Evolutionary conservation across 1,284 basidiomycete genomes (phyloP).

Genomic region (Cutaneotrichosporon cyanovorans): DNA sequence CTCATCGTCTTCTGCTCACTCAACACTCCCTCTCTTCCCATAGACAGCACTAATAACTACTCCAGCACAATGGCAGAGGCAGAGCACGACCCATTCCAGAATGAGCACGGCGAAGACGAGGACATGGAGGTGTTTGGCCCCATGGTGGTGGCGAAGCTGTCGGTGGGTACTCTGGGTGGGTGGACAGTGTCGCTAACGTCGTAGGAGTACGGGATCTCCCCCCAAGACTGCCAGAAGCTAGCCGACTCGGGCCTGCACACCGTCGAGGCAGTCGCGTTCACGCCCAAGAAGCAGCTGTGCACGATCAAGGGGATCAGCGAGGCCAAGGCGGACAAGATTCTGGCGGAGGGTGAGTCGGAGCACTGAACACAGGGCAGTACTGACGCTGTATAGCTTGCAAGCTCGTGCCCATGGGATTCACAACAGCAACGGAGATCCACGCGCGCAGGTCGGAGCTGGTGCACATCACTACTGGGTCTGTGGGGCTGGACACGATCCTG

Average conservation of each 20-base stretch:
- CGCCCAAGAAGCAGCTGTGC: slow-evolving; percentile 86
- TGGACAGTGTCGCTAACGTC: neutral
- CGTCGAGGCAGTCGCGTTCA: slow-evolving; percentile 92
- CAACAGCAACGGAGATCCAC: slow-evolving; percentile 96
- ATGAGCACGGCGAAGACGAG: slow-evolving; percentile 50
- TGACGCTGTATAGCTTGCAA: slow-evolving; percentile 66
- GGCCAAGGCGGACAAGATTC: slow-evolving; percentile 93
- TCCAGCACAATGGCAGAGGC: slow-evolving; percentile 12
- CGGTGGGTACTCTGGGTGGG: slow-evolving; percentile 41
- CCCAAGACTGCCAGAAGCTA: slow-evolving; percentile 93
- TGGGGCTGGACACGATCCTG: slow-evolving; percentile 88
- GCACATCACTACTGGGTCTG: slow-evolving; percentile 93
- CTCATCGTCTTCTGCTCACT: neutral
- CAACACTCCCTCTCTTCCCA: neutral
- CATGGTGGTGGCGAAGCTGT: slow-evolving; percentile 71
- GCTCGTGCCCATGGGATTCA: slow-evolving; percentile 94
- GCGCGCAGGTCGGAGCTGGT: slow-evolving; percentile 91
- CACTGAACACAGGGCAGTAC: neutral
- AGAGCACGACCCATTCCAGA: slow-evolving; percentile 36
- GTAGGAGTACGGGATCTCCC: slow-evolving; percentile 64
- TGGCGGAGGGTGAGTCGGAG: slow-evolving; percentile 65
- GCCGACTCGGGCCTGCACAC: slow-evolving; percentile 89
- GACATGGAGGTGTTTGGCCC: slow-evolving; percentile 61
- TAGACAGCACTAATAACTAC: no score
- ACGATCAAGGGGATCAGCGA: slow-evolving; percentile 97